phyloP scores from a whole-genome alignment of 345 rosid genomes.

The Rubroshorea leprosula region DNA sequence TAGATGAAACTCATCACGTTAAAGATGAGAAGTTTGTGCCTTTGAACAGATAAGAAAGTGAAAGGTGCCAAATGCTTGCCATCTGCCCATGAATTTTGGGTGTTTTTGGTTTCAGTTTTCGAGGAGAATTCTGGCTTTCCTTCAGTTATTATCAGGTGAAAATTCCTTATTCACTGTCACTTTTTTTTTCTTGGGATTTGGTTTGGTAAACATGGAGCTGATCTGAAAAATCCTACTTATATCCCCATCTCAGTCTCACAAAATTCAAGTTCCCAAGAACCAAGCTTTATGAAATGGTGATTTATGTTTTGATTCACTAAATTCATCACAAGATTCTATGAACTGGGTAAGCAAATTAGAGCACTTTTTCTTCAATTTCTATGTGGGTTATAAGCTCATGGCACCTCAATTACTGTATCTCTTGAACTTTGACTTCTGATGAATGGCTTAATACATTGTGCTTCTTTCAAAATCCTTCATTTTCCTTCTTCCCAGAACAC shows the following conservation, averaged over 20 bases:
- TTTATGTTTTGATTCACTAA: constrained; percentile 18
- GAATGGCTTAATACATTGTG: not conserved
- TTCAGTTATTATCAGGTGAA: not conserved
- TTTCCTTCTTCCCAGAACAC: not conserved
- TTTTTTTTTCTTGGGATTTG: constrained; percentile 24
- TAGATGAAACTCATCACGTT: constrained; percentile 26
- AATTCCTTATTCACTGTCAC: not conserved
- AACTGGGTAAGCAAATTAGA: constrained; percentile 26
- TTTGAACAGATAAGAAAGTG: constrained; percentile 24
- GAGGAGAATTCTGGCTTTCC: constrained; percentile 16
- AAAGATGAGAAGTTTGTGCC: constrained; percentile 18
- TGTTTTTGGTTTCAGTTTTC: constrained; percentile 26
- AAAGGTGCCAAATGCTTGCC: constrained; percentile 19
- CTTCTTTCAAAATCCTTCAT: not conserved
- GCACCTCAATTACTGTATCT: not conserved
- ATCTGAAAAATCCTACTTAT: constrained; percentile 14
- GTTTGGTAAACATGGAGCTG: constrained; percentile 13
- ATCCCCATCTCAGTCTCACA: constrained; percentile 19
- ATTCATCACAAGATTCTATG: constrained; percentile 23
- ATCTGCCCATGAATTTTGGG: constrained; percentile 17
- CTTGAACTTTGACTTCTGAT: constrained; percentile 3
- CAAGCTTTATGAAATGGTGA: constrained; percentile 15
- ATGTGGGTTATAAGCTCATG: constrained; percentile 14
- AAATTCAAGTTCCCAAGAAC: constrained; percentile 14
- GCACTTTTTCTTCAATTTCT: constrained; percentile 1